These are phyloP conservation scores for Chamaecrista fasciculata DNA, from an alignment of 306 rosid species.

Conservation along the genomic window DNA sequence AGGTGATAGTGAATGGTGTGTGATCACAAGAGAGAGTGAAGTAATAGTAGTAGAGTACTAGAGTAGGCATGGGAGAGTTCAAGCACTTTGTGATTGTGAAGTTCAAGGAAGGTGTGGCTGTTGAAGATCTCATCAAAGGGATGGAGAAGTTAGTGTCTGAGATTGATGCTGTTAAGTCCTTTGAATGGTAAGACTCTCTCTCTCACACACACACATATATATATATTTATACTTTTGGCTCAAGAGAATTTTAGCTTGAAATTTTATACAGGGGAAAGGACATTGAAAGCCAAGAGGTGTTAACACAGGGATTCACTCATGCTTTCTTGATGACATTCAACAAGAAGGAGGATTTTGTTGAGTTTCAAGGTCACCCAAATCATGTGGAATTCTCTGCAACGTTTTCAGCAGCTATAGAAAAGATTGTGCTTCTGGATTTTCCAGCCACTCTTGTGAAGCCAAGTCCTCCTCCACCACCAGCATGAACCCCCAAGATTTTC, in stretches of 20 bases:
- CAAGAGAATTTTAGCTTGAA: too few species aligned
- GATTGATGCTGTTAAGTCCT: conserved; percentile 66
- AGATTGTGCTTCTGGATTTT: conserved; percentile 83
- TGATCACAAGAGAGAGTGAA: conserved; percentile 21
- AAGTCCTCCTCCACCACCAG: too few species aligned
- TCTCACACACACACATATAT: too few species aligned
- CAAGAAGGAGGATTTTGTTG: conserved; percentile 61
- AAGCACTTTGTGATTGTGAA: conserved; percentile 79
- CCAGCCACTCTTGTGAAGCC: conserved; percentile 60
- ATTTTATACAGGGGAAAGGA: conserved; percentile 77
- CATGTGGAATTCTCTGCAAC: conserved; percentile 69
- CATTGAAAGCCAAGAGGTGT: conserved; percentile 63
- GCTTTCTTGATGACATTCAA: conserved; percentile 77
- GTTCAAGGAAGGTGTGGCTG: conserved; percentile 72
- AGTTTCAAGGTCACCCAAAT: conserved; percentile 60
- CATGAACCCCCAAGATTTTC: conserved; percentile 11
- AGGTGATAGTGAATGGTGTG: conserved; percentile 12
- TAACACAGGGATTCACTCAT: conserved; percentile 87
- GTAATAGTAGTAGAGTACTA: too few species aligned
- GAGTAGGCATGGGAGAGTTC: conserved; percentile 59
- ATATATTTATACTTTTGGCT: too few species aligned
- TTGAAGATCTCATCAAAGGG: conserved; percentile 58
- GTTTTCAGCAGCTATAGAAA: conserved; percentile 76
- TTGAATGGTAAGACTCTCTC: conserved; percentile 72
- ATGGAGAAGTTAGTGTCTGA: conserved; percentile 62